These are phyloP conservation scores for Penicillium sp. DNA, from an alignment of 2,329 filamentous ascomycete genomes.

Conservation along the genomic window DNA sequence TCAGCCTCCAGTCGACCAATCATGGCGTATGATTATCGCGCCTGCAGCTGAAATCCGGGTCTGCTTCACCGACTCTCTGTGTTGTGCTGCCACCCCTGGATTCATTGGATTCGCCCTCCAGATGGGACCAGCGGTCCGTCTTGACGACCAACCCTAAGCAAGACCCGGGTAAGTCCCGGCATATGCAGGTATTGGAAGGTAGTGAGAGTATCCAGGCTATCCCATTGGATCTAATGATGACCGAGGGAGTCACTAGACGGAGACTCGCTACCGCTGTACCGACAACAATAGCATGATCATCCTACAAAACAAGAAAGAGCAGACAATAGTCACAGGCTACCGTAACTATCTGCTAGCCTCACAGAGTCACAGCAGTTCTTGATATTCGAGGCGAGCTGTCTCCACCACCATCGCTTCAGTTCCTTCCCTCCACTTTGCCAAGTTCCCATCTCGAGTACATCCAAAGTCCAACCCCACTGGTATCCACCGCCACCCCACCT, in stretches of 20 bases:
- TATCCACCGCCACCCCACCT: neutral
- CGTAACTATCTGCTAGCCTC: too few relatives aligned
- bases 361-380: neutral
- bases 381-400: neutral
- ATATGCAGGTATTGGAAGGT: slow-evolving; percentile 1
- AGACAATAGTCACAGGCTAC: neutral
- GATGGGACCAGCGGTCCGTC: slow-evolving; percentile 1
- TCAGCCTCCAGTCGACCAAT: neutral
- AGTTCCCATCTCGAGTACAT: too few relatives aligned
- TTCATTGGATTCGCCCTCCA: slow-evolving; percentile 8
- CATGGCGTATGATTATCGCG: neutral
- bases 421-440: too few relatives aligned
- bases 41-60: neutral
- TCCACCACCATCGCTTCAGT: neutral
- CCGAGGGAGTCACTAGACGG: neutral
- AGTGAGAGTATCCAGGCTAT: slow-evolving; percentile 2
- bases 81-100: slow-evolving; percentile 6
- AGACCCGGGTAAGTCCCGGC: slow-evolving; percentile 3
- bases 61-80: slow-evolving; percentile 19
- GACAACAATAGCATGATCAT: too few relatives aligned
- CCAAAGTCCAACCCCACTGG: neutral
- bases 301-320: too few relatives aligned
- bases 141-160: slow-evolving; percentile 2
- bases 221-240: slow-evolving; percentile 10
- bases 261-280: too few relatives aligned